phyloP scores from a whole-genome alignment of 129 eudicot genomes.

The Helichrysum umbraculigerum region DNA sequence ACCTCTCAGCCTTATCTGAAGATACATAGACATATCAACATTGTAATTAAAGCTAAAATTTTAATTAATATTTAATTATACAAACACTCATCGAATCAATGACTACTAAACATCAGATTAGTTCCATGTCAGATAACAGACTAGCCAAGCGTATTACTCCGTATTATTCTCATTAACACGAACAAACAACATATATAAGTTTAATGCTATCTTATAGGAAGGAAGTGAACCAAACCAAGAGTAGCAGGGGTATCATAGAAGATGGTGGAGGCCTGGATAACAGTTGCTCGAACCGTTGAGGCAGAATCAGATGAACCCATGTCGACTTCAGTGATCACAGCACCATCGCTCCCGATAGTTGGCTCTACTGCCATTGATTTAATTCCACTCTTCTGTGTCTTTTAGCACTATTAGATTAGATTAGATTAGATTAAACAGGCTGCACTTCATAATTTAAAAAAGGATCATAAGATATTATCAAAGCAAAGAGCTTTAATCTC shows the following conservation, averaged over 20 bases:
- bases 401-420: neutral
- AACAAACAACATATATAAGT: neutral
- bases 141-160: neutral
- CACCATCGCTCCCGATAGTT: constrained; percentile 40
- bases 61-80: neutral
- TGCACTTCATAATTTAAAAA: neutral
- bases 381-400: constrained; percentile 9
- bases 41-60: neutral
- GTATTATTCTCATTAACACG: neutral
- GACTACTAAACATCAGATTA: neutral
- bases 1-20: constrained; percentile 94
- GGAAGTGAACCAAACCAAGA: constrained; percentile 52
- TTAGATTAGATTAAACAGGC: no score
- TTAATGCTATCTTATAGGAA: neutral
- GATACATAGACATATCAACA: neutral
- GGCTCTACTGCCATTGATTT: constrained; percentile 61
- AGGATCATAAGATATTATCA: neutral
- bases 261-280: constrained; percentile 92
- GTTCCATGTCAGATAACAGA: neutral
- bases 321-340: constrained; percentile 72
- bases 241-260: constrained; percentile 98
- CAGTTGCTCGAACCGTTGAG: constrained; percentile 83
- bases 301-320: constrained; percentile 75
- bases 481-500: neutral
- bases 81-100: neutral